A percentile compares a stretch with the other conserved stretches of the same genome.
Conservation (phyloP, 495 filamentous ascomycete species). For the Glarea lozoyensis region DNA sequence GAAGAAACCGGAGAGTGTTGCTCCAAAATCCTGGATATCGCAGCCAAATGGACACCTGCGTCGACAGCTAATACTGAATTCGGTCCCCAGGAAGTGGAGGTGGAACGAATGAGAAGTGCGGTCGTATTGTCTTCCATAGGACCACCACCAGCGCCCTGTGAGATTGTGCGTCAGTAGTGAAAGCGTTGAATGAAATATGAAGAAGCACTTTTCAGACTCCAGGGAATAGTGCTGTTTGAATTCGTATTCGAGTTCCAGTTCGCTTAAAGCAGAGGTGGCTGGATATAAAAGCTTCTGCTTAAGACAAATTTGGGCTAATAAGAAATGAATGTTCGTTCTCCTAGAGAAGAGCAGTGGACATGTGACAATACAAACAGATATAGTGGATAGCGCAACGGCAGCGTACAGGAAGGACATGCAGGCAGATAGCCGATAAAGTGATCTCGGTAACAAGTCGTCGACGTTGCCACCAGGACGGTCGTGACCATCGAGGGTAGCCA, state of each 20-base stretch:
- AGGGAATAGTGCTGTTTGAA: background rate
- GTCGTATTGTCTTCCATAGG: constrained; percentile 85
- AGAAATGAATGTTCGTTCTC: too few species aligned
- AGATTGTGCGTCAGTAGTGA: constrained; percentile 1
- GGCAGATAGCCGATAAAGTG: too few species aligned
- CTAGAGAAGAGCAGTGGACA: too few species aligned
- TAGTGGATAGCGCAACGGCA: too few species aligned
- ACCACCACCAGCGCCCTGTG: constrained; percentile 81
- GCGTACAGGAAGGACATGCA: too few species aligned
- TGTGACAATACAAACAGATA: too few species aligned
- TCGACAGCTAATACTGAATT: constrained; percentile 83
- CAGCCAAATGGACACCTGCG: constrained; percentile 80
- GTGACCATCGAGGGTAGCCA: too few species aligned
- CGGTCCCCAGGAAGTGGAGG: constrained; percentile 64
- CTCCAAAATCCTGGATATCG: constrained; percentile 67
- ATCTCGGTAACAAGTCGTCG: too few species aligned
- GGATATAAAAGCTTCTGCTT: too few species aligned
- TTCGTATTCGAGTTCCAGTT: background rate
- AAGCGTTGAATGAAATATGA: constrained; percentile 4
- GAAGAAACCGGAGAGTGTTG: constrained; percentile 29
- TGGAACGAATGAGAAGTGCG: constrained; percentile 77
- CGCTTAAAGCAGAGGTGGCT: too few species aligned
- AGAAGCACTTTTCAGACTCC: background rate
- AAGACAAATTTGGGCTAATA: too few species aligned
- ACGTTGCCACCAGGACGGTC: too few species aligned